Evolutionary conservation across 306 rosid genomes (phyloP), one percentile per base, ranked within the genome.

Genomic region (Prunus campanulata): DNA sequence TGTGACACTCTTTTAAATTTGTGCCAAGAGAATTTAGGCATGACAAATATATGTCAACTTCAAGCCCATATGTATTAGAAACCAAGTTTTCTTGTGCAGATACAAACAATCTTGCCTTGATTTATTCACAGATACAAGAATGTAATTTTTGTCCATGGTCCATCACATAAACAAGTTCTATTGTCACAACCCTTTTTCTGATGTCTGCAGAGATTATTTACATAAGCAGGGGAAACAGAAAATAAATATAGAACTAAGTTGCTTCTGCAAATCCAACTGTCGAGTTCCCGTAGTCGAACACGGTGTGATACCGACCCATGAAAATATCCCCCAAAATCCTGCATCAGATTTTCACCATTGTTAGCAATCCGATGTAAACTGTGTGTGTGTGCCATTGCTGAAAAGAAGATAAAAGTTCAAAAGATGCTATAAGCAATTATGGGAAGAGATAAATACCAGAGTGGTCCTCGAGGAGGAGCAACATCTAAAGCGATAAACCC

Each of bases 291-390:
- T 82, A 80, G 79, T 87, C 79, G 39, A 87, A 87, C 77, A 87
- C 87, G 0, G 90, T 84, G 86, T 87, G 87, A 77, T 85, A 87
- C 44, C 80, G 81, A 52, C 91, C 87, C 87, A 87, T 85, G 84
- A 84, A 89, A 49, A 89, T 82, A 77, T 88, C 92, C 66, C 90
- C 93, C 73, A 89, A 68, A 79, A 87, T 89, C 91, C 93, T 89
- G 82, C 74, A 88, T 42, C 15, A 62, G 66, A 66, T 0, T 47
- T 15, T 24, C 68, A 59, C 44, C 52, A 56, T 51, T 51, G 12
- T 72, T 56, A 60, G 66, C 57, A 0, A 71, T n/a, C 63, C 12
- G 2, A 52, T 15, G 27, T 22, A 55, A 15, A 44, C 44, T 22
- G 2, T 24, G 27, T 14, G 27, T 65, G 50, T 60, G 56, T 25